Conservation (phyloP, 1,284 basidiomycete species). For the Cutaneotrichosporon arboriforme region DNA sequence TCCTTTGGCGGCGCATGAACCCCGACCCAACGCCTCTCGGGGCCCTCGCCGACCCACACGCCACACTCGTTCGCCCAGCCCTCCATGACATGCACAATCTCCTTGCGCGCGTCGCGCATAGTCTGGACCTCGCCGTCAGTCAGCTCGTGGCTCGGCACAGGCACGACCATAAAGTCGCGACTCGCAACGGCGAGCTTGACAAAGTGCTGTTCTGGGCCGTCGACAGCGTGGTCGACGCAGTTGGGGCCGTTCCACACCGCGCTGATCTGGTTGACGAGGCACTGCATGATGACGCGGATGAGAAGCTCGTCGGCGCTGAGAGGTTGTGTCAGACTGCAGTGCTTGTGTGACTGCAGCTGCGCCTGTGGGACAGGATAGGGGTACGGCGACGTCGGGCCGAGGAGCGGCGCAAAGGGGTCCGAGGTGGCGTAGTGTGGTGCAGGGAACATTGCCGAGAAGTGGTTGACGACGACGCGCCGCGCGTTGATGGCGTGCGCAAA, state of each 20-base stretch:
- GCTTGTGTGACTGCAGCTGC: not conserved
- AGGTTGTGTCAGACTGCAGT: slow-evolving; percentile 16
- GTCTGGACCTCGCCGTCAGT: slow-evolving; percentile 37
- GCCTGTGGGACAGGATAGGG: slow-evolving; percentile 24
- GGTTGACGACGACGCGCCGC: slow-evolving; percentile 67
- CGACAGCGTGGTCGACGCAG: slow-evolving; percentile 37
- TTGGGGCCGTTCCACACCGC: slow-evolving; percentile 32
- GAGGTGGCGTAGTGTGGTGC: slow-evolving; percentile 30
- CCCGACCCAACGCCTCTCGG: slow-evolving; percentile 26
- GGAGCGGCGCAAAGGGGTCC: slow-evolving; percentile 49
- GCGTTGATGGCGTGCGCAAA: slow-evolving; percentile 67
- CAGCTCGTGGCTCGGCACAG: slow-evolving; percentile 51
- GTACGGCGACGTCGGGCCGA: slow-evolving; percentile 43
- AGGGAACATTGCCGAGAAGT: slow-evolving; percentile 64
- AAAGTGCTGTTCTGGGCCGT: slow-evolving; percentile 60
- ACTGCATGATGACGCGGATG: slow-evolving; percentile 49
- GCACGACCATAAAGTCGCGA: slow-evolving; percentile 62
- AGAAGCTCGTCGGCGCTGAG: slow-evolving; percentile 40
- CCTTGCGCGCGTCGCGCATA: slow-evolving; percentile 65
- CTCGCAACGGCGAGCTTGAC: slow-evolving; percentile 54
- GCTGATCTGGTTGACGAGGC: slow-evolving; percentile 43
- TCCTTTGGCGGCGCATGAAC: slow-evolving; percentile 12
- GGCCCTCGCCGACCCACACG: slow-evolving; percentile 20
- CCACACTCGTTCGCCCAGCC: slow-evolving; percentile 33
- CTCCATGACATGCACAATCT: slow-evolving; percentile 61